Evolutionary conservation across 176 grass and related monocot species (phyloP), one percentile per base, ranked within the genome.

Genomic region (Zea luxurians): DNA sequence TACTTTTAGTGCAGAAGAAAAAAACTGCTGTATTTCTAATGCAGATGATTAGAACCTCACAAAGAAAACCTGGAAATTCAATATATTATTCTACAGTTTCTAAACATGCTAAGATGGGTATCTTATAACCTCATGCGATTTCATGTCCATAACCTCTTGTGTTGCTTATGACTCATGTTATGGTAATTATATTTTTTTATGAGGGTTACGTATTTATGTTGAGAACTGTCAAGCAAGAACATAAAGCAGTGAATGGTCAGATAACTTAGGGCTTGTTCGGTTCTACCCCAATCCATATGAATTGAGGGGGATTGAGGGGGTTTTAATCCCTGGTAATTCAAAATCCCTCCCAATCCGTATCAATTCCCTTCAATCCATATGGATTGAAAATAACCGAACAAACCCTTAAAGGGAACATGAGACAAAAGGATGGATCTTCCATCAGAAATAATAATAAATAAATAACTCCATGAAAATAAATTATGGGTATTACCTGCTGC

Each of bases 401-500:
- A n/a, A n/a, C n/a, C n/a, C n/a, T n/a, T 70, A n/a, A 27, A 27
- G 4, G 16, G 21, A 73, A 36, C 64, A 59, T 75, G 60, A 7
- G 12, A n/a, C 61, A 66, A 16, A 37, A 52, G 37, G 43, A 79
- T 78, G 16, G 35, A 74, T 54, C 7, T 10, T 70, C 53, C 46
- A 48, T 64, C 46, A 62, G 21, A 64, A 70, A 71, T 65, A 78
- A 41, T 5, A 37, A 71, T 72, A 2, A 71, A 35, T 36, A 80
- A 49, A 11, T 48, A 68, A 78, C 43, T 37, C 61, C 73, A 20
- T 21, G 36, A 15, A 53, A 68, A 55, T 12, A 70, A 69, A 80
- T 9, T 42, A 55, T 62, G 49, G 53, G 57, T 8, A 45, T 65
- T 89, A 92, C 96, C 96, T 94, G 88, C 92, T 99, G 42, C 96